phyloP scores from a whole-genome alignment of 805 yeast species.

The Yamadazyma sp. region DNA sequence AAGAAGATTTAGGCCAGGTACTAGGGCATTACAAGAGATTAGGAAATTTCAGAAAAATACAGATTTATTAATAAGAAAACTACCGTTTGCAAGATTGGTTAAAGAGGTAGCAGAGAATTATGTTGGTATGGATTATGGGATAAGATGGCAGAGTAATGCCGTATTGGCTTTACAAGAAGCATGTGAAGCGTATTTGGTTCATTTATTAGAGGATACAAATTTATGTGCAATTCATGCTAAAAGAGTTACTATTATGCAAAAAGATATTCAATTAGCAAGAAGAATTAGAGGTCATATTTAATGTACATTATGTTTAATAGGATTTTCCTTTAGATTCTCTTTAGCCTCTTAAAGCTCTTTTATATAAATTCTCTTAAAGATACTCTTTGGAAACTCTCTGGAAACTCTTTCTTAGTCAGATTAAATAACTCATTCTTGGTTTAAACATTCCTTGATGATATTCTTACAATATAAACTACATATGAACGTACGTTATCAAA shows the following conservation, averaged over 20 bases:
- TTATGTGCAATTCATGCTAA: slow-evolving; percentile 76
- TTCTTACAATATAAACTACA: too few relatives aligned
- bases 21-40: slow-evolving; percentile 64
- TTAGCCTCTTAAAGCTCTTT: too few relatives aligned
- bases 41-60: slow-evolving; percentile 65
- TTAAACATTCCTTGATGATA: too few relatives aligned
- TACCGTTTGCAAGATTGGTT: slow-evolving; percentile 76
- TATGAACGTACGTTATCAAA: too few relatives aligned
- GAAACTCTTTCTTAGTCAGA: too few relatives aligned
- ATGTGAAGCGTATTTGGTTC: slow-evolving; percentile 72
- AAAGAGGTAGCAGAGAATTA: slow-evolving; percentile 68
- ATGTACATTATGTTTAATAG: too few relatives aligned
- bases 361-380: too few relatives aligned
- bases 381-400: too few relatives aligned
- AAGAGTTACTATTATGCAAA: slow-evolving; percentile 82
- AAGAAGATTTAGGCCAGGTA: slow-evolving; percentile 59
- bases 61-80: slow-evolving; percentile 62
- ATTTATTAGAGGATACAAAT: slow-evolving; percentile 73
- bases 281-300: slow-evolving; percentile 55
- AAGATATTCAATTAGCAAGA: slow-evolving; percentile 77
- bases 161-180: slow-evolving; percentile 79
- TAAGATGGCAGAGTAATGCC: slow-evolving; percentile 79
- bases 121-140: slow-evolving; percentile 50
- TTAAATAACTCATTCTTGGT: too few relatives aligned
- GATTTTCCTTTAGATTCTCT: too few relatives aligned